These are phyloP conservation scores for Boechera stricta DNA, from an alignment of 345 rosid species.

Conservation along the genomic window DNA sequence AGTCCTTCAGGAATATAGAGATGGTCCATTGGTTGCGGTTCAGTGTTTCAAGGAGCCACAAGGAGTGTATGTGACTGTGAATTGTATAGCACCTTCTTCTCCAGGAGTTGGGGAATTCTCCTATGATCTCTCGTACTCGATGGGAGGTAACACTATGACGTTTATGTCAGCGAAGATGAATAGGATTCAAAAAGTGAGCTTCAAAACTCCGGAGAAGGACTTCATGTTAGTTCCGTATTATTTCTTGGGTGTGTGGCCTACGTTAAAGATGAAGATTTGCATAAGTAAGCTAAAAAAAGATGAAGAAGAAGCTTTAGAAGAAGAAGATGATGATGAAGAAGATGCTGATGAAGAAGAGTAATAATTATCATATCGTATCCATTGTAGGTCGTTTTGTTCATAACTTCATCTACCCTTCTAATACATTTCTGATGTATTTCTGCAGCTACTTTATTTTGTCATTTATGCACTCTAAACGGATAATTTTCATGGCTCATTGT, in stretches of 20 bases:
- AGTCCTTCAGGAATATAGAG: too few relatives aligned
- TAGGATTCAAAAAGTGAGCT: conserved; percentile 13
- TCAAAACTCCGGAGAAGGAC: neutral
- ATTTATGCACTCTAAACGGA: neutral
- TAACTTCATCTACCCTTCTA: neutral
- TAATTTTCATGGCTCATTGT: neutral
- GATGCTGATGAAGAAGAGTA: neutral
- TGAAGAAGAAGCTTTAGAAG: neutral
- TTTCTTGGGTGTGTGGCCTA: neutral
- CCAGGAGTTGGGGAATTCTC: neutral
- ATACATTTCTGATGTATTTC: neutral
- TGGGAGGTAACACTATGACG: neutral
- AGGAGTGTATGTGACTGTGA: too few relatives aligned
- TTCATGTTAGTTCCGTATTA: neutral
- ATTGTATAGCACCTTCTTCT: too few relatives aligned
- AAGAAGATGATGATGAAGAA: neutral
- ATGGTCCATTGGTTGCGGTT: too few relatives aligned
- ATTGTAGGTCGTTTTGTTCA: neutral
- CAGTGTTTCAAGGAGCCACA: too few relatives aligned
- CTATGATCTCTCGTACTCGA: neutral
- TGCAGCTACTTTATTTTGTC: neutral
- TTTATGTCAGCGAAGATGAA: neutral
- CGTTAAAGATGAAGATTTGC: neutral
- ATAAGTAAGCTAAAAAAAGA: too few relatives aligned
- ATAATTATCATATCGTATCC: neutral